These are phyloP conservation scores for Penicillium macrosclerotiorum DNA, from an alignment of 495 filamentous ascomycete genomes.

Conservation along the genomic window DNA sequence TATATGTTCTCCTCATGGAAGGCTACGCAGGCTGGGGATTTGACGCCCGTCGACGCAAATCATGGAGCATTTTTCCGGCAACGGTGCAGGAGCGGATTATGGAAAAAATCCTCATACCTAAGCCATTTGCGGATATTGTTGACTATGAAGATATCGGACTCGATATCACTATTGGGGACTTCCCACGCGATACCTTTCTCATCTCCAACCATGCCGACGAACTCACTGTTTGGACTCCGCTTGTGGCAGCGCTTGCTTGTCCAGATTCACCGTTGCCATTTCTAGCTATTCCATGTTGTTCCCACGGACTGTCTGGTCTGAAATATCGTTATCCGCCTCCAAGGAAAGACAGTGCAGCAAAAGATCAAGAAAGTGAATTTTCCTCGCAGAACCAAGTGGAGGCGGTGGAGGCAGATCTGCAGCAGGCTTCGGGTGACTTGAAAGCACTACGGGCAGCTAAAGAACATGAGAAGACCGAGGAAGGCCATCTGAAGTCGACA, in stretches of 20 bases:
- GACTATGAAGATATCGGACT: conserved; percentile 16
- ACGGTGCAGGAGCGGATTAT: conserved; percentile 55
- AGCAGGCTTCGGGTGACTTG: conserved; percentile 41
- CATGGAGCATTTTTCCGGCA: conserved; percentile 71
- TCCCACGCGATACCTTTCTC: conserved; percentile 77
- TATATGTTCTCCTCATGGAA: conserved; percentile 77
- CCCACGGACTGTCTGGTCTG: conserved; percentile 75
- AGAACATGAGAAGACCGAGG: conserved; percentile 31
- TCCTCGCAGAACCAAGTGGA: neutral
- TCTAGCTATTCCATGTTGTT: conserved; percentile 92
- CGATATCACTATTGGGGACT: conserved; percentile 65
- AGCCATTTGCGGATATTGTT: conserved; percentile 42
- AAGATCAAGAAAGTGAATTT: neutral
- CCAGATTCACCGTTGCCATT: conserved; percentile 58
- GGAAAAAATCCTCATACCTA: conserved; percentile 74
- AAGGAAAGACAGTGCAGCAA: conserved; percentile 7
- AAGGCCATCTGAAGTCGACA: conserved; percentile 47
- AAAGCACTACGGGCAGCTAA: conserved; percentile 39
- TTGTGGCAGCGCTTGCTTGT: conserved; percentile 74
- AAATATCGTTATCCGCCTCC: conserved; percentile 67
- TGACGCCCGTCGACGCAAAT: conserved; percentile 78
- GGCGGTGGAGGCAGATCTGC: conserved; percentile 21
- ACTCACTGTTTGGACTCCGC: conserved; percentile 91
- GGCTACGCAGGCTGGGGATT: conserved; percentile 88
- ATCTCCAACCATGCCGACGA: conserved; percentile 97